Evolutionary conservation across 257 asterid genomes (phyloP), one percentile per base, ranked within the genome.

Genomic region (Thymus quinquecostatus): DNA sequence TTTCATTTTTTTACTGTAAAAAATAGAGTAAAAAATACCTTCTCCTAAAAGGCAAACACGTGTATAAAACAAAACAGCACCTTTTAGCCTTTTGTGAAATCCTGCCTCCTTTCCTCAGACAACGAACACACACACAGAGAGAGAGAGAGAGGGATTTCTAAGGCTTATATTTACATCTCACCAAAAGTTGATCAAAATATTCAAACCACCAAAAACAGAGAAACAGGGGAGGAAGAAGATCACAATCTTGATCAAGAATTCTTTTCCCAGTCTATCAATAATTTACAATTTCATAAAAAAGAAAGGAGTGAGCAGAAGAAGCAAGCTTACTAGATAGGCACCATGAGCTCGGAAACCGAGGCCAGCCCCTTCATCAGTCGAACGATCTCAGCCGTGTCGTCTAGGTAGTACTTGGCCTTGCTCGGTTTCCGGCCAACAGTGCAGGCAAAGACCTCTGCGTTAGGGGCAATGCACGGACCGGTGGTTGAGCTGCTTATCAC

Each of bases 371-470:
- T 86, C 91, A 91, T 87, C 54, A 89, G 63, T 40, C 97, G 72
- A 0, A 82, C 91, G n/a, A 91, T 89, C 66, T 91, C 97, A 6
- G 82, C 82, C 1, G 95, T 87, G 58, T 91, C 97, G 32, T 91
- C 97, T 0, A 91, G 95, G 80, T 91, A 91, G 71, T 91, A 91
- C 47, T 91, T 91, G 0, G 97, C 97, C 85, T 91, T 91, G 74
- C 97, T 91, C 0, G 97, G 97, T 56, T 91, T 91, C 21, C 80
- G 82, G 1, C 97, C 87, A 6, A 91, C 96, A 0, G 97, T 91
- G 21, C 97, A 91, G 5, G 97, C 96, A 71, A 91, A 91, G 29
- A 91, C 95, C 73, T 91, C 96, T 0, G 97, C 97, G 32, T 73
- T 57, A 2, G 97, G 95, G 61, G 92, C 92, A 61, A 91, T 89